Conservation (phyloP, 805 yeast genomes). For the Kluyveromyces wickerhamii region DNA sequence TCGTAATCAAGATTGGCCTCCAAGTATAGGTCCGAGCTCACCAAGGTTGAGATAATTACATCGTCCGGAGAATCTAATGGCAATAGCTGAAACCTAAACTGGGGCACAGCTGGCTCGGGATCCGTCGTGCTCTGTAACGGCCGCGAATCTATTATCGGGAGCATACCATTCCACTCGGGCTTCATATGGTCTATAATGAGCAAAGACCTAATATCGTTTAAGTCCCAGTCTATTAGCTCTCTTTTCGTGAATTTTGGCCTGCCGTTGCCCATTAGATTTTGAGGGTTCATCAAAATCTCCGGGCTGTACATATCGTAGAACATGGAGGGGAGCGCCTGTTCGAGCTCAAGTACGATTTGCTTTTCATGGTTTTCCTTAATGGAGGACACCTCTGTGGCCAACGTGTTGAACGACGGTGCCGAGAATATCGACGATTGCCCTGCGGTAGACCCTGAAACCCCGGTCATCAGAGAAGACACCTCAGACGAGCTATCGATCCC, state of each 20-base stretch:
- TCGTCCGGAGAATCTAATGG: conserved; percentile 47
- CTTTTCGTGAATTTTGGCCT: conserved; percentile 58
- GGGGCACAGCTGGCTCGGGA: conserved; percentile 19
- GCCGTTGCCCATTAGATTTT: conserved; percentile 40
- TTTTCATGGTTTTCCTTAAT: not conserved
- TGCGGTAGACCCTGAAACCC: not conserved
- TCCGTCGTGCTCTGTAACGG: conserved; percentile 10
- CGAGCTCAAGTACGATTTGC: conserved; percentile 27
- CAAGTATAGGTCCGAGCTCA: conserved; percentile 52
- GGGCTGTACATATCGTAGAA: conserved; percentile 52
- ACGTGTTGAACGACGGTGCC: conserved; percentile 2
- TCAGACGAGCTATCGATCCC: not conserved
- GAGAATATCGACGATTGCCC: conserved; percentile 3
- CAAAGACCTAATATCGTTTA: conserved; percentile 60
- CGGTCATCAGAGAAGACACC: not conserved
- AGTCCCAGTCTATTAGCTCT: conserved; percentile 59
- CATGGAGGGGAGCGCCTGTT: conserved; percentile 45
- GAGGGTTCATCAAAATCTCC: conserved; percentile 41
- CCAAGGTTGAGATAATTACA: conserved; percentile 41
- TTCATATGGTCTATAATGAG: conserved; percentile 43
- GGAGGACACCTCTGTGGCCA: not conserved
- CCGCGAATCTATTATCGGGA: conserved; percentile 36
- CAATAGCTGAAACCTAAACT: conserved; percentile 41
- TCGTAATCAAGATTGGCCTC: conserved; percentile 51
- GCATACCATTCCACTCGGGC: conserved; percentile 48